Evolutionary conservation across 1,139 yeast genomes (phyloP), one percentile per base, ranked within the genome.

Genomic region (Hyphopichia buzzinii): DNA sequence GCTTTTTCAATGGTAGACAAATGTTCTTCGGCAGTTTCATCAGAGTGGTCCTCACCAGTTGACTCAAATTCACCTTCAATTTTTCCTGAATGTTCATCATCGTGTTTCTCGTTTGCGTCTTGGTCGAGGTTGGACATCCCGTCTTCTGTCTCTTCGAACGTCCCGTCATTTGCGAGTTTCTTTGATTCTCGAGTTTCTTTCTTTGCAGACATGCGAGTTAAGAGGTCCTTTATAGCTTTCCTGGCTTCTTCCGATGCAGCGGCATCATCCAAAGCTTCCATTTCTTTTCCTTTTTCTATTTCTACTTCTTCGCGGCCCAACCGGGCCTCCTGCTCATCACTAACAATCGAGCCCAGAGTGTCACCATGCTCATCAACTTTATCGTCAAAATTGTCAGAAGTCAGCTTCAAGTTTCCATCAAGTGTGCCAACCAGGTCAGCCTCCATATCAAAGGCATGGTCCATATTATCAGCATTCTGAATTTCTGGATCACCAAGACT

Each of bases 101-200:
- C 26, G n/a, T 17, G 4, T 8, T 12, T n/a, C 17, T 28, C 30
- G 4, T 4, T 19, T 28, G 3, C 16, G 3, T 17, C 26, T 23
- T 33, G 28, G 25, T 4, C 14, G 13, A 29, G 13, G n/a, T n/a
- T n/a, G n/a, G n/a, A n/a, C n/a, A n/a, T n/a, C 26, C 8, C 25
- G 12, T 12, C 23, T 8, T 10, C 30, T 3, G 17, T 17, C 22
- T 23, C 23, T 25, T 33, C 33, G 3, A 11, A 3, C 10, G 49
- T 36, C 13, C 48, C 44, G 12, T 48, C 38, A 3, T 30, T 36
- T 24, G 26, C 39, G 13, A 28, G 33, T 30, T 38, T 33, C 17
- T 30, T 38, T 8, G 39, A 29, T 10, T 28, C 39, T 22, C 37
- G 16, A 21, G 31, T 11, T 14, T 13, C 19, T 17, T 21, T 28